Evolutionary conservation across 768 basidiomycete genomes (phyloP), one percentile per base, ranked within the genome.

Genomic region (Tephrocybe sp.): DNA sequence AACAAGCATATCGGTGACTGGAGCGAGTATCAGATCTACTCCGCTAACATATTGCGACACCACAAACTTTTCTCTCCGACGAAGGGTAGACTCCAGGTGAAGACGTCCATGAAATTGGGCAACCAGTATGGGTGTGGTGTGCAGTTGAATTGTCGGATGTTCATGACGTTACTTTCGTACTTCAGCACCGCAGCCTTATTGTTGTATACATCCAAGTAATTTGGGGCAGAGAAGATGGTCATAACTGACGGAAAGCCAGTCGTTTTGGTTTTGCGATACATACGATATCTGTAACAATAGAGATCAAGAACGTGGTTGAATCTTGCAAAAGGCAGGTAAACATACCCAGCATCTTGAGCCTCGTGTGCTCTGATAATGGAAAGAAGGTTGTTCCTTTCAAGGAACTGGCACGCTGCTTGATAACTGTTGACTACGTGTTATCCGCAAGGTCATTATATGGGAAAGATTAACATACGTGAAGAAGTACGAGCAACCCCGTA

Each of bases 91-190:
- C 88, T 91, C 97, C 97, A 99, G 0, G 97, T 98, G 66, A 99
- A 99, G 20, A 95, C 95, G 61, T 98, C 96, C 95, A 98, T 98
- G 64, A 99, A 99, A 69, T 99, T 99, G 3, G 97, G 97, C 48
- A 99, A 74, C 96, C 96, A 98, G 67, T 98, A 98, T 7, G 88
- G 88, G 62, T 97, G 95, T 11, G 95, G 94, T 1, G 88, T 90
- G 68, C 90, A 93, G 71, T 98, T 97, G 75, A 97, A 98, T 65
- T 98, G 96, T 39, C 94, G 84, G 61, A 98, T 98, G 69, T 97
- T 98, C 86, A 98, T 90, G 48, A 96, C 94, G 64, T 99, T 99
- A 68, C 91, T 93, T 73, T 98, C 97, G 64, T 98, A 98, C 73
- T 98, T 98, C 64, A 99, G 83, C 18, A 99, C 95, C 0, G 97